Evolutionary conservation across 1,139 yeast species (phyloP).

Genomic region (Diutina sp.): DNA sequence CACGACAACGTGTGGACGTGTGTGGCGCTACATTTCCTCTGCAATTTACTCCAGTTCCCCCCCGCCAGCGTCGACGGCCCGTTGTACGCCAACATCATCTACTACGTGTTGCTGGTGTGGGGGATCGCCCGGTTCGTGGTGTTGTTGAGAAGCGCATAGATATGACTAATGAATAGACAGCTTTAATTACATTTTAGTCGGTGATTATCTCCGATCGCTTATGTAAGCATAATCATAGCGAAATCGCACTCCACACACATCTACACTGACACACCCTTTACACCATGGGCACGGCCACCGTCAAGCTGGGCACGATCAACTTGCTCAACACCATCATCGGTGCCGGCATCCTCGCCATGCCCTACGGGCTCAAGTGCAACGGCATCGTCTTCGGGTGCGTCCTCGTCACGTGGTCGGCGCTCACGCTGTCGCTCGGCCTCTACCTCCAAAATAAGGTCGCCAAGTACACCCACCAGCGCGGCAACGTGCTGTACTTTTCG

Average conservation of each 20-base stretch:
- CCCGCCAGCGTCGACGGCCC: neutral
- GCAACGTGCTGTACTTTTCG: constrained; percentile 39
- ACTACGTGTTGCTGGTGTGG: neutral
- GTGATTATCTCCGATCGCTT: neutral
- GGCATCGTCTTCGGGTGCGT: constrained; percentile 36
- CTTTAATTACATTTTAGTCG: neutral
- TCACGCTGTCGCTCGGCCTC: constrained; percentile 39
- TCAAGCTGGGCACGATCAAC: constrained; percentile 38
- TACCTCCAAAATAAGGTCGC: constrained; percentile 39
- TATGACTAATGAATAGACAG: neutral
- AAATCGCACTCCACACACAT: neutral
- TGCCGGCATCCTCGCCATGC: constrained; percentile 47
- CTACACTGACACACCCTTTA: neutral
- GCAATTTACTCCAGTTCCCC: constrained; percentile 79
- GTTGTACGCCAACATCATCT: neutral
- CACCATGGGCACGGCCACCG: constrained; percentile 7
- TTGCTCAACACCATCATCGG: constrained; percentile 42
- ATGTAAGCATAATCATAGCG: no score
- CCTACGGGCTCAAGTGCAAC: constrained; percentile 38
- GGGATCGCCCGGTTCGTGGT: neutral
- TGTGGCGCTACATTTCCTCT: constrained; percentile 52
- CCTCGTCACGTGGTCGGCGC: constrained; percentile 33
- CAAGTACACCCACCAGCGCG: constrained; percentile 34
- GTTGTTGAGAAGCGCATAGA: neutral
- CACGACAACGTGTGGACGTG: constrained; percentile 50